phyloP scores from a whole-genome alignment of 495 filamentous ascomycete genomes.

The Annulohypoxylon nitens region DNA sequence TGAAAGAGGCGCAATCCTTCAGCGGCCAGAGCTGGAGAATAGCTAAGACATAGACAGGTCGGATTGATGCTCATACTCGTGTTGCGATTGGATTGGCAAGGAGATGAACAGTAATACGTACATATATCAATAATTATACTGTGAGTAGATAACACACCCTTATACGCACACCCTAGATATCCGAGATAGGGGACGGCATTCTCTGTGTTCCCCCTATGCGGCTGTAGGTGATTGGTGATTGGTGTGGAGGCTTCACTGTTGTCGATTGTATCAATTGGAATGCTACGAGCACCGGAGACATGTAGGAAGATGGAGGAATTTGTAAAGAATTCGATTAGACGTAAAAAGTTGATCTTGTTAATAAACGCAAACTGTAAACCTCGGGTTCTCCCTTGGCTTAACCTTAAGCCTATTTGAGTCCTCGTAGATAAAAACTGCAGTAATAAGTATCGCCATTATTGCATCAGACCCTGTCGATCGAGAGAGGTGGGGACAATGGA shows the following conservation, averaged over 20 bases:
- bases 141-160: not conserved
- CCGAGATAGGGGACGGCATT: constrained; percentile 21
- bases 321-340: constrained; percentile 9
- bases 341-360: constrained; percentile 9
- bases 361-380: constrained; percentile 24
- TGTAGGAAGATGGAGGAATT: constrained; percentile 7
- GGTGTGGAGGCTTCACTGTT: constrained; percentile 7
- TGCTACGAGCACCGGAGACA: constrained; percentile 7
- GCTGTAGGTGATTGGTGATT: constrained; percentile 5
- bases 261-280: constrained; percentile 38
- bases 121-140: not conserved
- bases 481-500: constrained; percentile 28
- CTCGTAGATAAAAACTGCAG: constrained; percentile 32
- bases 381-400: constrained; percentile 22
- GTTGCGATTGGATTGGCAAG: constrained; percentile 14
- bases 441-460: constrained; percentile 43
- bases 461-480: constrained; percentile 43
- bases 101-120: constrained; percentile 1
- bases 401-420: constrained; percentile 39
- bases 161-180: constrained; percentile 26
- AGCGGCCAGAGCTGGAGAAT: constrained; percentile 6
- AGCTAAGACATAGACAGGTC: constrained; percentile 25
- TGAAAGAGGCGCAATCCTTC: constrained; percentile 18
- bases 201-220: constrained; percentile 11
- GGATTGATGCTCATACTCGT: constrained; percentile 3